Evolutionary conservation across 83 land plant genomes (phyloP), one percentile per base, ranked within the genome.

Genomic region (Diphasiastrum complanatum): DNA sequence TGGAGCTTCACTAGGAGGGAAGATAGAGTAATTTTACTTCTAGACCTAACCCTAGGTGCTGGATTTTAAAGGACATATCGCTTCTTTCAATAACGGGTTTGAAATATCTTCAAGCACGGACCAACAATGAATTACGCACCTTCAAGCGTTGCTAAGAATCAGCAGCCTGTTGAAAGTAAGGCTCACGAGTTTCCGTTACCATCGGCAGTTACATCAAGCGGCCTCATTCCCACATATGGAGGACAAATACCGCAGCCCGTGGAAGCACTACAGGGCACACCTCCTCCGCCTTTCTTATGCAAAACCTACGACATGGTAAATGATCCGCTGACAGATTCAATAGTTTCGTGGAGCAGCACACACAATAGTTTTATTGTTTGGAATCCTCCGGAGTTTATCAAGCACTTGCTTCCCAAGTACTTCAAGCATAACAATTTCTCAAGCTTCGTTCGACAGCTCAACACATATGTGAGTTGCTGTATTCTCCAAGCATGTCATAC

Each of bases 391-490:
- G 18, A 25, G 32, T 53, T 53, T 18, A 33, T 33, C 11, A 30
- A 53, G 29, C 57, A 24, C 32, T 33, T 53, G 5, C 57, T 53
- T 3, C 57, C 57, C 3, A 30, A 33, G 12, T 53, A 53, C n/a
- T 53, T 53, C 57, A 53, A 53, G 57, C 57, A 53, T 25, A 28
- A 33, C 57, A 53, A 53, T 25, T 53, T 53, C 32, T 53, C 57
- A 5, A 53, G 57, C 32, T 53, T 53, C 31, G 57, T 53, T 10
- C 5, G 57, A 33, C 57, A 53, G 32, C 19, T 53, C 5, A 53
- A 53, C 19, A 53, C 57, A 11, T 53, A 53, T 25, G 57, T 53
- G 19, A 24, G 57, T 18, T 48, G 5, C 4, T 23, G 6, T 19
- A 48, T n/a, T 5, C 22, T 23, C n/a, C 22, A n/a, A 48, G 20